Conservation (phyloP, 192 early-diverging fungal species). For the Dimargaris cristalligena region DNA sequence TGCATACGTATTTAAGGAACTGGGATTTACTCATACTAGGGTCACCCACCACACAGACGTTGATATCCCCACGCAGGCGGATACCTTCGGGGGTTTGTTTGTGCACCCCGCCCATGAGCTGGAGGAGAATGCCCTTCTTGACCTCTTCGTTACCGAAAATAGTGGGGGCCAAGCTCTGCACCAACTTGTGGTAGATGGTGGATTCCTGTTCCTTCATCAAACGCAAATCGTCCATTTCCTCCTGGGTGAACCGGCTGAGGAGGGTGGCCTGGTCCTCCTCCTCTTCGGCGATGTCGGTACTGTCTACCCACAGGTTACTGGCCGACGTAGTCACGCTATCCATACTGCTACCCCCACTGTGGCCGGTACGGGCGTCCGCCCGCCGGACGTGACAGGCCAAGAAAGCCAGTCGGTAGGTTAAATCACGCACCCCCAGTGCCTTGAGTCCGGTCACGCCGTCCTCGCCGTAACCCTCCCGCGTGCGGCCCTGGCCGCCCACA, state of each 20-base stretch:
- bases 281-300: conserved; percentile 39
- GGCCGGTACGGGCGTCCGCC: conserved; percentile 20
- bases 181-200: conserved; percentile 58
- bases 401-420: conserved; percentile 87
- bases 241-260: conserved; percentile 40
- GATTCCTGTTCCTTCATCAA: conserved; percentile 43
- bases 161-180: conserved; percentile 70
- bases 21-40: conserved; percentile 91
- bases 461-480: conserved; percentile 37
- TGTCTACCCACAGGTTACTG: conserved; percentile 18
- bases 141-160: conserved; percentile 89
- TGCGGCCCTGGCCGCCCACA: conserved; percentile 16
- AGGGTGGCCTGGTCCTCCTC: conserved; percentile 45
- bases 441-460: conserved; percentile 77
- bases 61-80: conserved; percentile 90
- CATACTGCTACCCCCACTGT: conserved; percentile 1
- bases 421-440: conserved; percentile 74
- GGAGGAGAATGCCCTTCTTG: conserved; percentile 87
- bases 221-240: conserved; percentile 60
- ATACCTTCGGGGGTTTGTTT: conserved; percentile 85
- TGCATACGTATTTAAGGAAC: conserved; percentile 62
- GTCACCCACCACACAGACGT: conserved; percentile 94
- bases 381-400: conserved; percentile 66
- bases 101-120: conserved; percentile 91
- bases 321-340: conserved; percentile 12